Evolutionary conservation across 2,329 filamentous ascomycete genomes (phyloP).

Genomic region (Metarhizium sp.): DNA sequence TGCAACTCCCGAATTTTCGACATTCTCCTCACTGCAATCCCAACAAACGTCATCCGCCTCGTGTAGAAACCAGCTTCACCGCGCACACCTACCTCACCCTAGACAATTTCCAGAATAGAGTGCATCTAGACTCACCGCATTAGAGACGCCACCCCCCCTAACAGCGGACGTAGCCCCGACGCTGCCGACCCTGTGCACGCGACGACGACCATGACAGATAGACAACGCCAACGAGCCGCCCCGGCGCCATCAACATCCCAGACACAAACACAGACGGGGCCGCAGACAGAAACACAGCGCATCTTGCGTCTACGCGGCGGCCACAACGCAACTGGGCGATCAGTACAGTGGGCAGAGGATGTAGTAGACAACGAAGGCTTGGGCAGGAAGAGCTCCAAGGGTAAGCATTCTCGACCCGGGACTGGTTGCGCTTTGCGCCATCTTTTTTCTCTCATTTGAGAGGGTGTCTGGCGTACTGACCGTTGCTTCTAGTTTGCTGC

Average conservation of each 20-base stretch:
- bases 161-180: conserved; percentile 14
- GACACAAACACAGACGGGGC: conserved; percentile 11
- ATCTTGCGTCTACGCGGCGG: conserved; percentile 45
- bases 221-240: neutral
- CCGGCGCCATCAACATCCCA: conserved; percentile 18
- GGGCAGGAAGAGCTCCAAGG: conserved; percentile 90
- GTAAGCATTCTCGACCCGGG: conserved; percentile 30
- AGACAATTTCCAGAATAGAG: too few species aligned
- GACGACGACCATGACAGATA: conserved; percentile 1
- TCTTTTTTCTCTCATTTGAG: neutral
- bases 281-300: conserved; percentile 19
- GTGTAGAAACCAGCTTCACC: too few species aligned
- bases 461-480: neutral
- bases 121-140: too few species aligned
- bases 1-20: too few species aligned
- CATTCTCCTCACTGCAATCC: too few species aligned
- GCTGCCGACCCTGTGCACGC: conserved; percentile 12
- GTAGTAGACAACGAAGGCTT: conserved; percentile 94
- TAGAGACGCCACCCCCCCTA: too few species aligned
- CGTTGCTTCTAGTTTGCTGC: conserved; percentile 67
- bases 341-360: conserved; percentile 86
- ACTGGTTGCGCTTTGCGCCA: neutral
- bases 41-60: too few species aligned
- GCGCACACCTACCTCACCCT: too few species aligned
- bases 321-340: conserved; percentile 37